A percentile compares a stretch with the other conserved stretches of the same genome.
Evolutionary conservation across 1,139 yeast genomes (phyloP).

Genomic region (Hansenula anomala): DNA sequence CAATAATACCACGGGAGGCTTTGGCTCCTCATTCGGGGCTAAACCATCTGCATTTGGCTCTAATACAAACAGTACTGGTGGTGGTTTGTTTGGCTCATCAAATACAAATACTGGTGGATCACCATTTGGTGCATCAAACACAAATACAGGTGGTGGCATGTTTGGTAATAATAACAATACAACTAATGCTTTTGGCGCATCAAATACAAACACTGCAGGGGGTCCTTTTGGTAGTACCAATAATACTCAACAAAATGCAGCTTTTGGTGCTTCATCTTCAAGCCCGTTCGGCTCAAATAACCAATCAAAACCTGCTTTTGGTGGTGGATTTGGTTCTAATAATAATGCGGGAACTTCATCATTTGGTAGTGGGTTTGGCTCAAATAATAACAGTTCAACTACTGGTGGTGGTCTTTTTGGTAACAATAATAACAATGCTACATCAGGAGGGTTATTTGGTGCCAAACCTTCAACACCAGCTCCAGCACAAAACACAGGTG

Average conservation of each 20-base stretch:
- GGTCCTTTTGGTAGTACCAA: too few species aligned
- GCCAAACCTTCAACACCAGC: slow-evolving; percentile 23
- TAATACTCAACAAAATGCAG: too few species aligned
- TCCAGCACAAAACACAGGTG: slow-evolving; percentile 19
- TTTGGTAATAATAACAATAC: too few species aligned
- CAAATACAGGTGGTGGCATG: slow-evolving; percentile 26
- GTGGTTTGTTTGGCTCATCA: slow-evolving; percentile 20
- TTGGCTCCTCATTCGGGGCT: too few species aligned
- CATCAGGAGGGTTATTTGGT: slow-evolving; percentile 38
- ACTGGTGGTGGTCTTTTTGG: slow-evolving; percentile 20
- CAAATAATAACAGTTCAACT: slow-evolving; percentile 3
- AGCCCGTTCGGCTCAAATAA: slow-evolving; percentile 23
- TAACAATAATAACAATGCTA: slow-evolving; percentile 7
- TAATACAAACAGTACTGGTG: slow-evolving; percentile 24
- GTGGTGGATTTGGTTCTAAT: slow-evolving; percentile 18
- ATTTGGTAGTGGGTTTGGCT: slow-evolving; percentile 6
- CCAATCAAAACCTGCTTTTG: slow-evolving; percentile 11
- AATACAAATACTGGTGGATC: slow-evolving; percentile 22
- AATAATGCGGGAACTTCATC: slow-evolving; percentile 14
- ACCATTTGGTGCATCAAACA: slow-evolving; percentile 7
- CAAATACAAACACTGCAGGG: too few species aligned
- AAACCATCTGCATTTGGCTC: slow-evolving; percentile 22
- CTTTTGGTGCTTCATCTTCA: slow-evolving; percentile 27
- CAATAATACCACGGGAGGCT: slow-evolving; percentile 20
- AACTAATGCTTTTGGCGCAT: too few species aligned